Evolutionary conservation across 2,329 filamentous ascomycete genomes (phyloP).

Genomic region (Sclerotinia sclerotiorum): DNA sequence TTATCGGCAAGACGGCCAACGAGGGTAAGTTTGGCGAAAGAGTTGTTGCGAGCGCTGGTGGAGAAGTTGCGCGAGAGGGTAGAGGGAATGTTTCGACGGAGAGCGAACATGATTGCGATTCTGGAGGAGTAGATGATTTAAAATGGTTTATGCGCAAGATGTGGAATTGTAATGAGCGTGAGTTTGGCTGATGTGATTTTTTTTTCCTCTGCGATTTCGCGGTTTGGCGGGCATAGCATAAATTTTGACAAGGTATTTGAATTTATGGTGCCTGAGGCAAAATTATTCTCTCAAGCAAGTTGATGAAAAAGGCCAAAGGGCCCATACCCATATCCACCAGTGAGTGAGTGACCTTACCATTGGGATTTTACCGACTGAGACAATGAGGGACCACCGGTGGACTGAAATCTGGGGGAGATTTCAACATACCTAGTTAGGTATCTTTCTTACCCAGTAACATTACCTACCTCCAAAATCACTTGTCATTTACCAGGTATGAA

Average conservation of each 20-base stretch:
- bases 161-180: conserved; percentile 3
- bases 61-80: conserved; percentile 69
- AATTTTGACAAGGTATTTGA: neutral
- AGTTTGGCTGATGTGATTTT: neutral
- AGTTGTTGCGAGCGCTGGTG: conserved; percentile 53
- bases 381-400: neutral
- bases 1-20: conserved; percentile 79
- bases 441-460: no score
- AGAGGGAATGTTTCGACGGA: conserved; percentile 45
- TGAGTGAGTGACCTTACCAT: neutral
- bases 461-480: neutral
- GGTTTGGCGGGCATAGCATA: neutral
- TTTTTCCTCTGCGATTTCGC: neutral
- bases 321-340: neutral
- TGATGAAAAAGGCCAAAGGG: neutral
- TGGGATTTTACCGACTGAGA: conserved; percentile 9
- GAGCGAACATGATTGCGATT: conserved; percentile 34
- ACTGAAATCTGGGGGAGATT: neutral
- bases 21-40: conserved; percentile 78
- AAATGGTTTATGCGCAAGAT: neutral
- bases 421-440: neutral
- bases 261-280: neutral
- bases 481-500: conserved; percentile 7
- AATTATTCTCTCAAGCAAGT: neutral
- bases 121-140: neutral